phyloP scores from a whole-genome alignment of 73 alveolate species.

The Paramecium sonneborni region DNA sequence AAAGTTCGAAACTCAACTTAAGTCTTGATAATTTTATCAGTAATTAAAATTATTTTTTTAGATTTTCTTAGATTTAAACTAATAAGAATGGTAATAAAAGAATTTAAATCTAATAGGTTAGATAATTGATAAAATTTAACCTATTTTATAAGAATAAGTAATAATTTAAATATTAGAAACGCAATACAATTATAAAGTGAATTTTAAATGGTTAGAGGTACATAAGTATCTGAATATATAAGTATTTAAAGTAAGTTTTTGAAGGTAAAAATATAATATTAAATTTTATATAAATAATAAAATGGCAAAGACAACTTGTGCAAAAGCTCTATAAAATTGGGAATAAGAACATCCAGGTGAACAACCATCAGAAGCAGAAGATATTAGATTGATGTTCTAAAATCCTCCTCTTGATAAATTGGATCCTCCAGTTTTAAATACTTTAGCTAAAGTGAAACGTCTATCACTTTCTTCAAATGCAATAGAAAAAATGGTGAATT shows the following conservation, averaged over 20 bases:
- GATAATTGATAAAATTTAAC: no score
- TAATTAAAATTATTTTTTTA: no score
- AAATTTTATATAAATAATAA: neutral
- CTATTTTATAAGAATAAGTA: no score
- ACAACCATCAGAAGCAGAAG: conserved; percentile 92
- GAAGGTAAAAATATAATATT: neutral
- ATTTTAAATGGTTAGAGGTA: no score
- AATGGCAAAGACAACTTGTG: conserved; percentile 81
- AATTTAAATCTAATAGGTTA: no score
- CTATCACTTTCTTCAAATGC: conserved; percentile 90
- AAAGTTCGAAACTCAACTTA: neutral
- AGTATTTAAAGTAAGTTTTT: neutral
- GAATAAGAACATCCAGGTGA: conserved; percentile 78
- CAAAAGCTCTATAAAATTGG: conserved; percentile 89
- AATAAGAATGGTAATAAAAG: no score
- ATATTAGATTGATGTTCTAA: conserved; percentile 82
- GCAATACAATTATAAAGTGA: no score
- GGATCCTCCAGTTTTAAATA: conserved; percentile 87
- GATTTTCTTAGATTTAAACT: no score
- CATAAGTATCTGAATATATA: neutral
- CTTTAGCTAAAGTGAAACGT: conserved; percentile 81
- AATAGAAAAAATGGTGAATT: conserved; percentile 92
- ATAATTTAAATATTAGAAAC: no score
- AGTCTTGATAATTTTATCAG: no score
- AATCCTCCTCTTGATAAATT: conserved; percentile 94